Percentiles rank a stretch among this genome's conserved stretches.
These are phyloP conservation scores for Cyamopsis tetragonoloba DNA, from an alignment of 306 rosid genomes.

Conservation along the genomic window DNA sequence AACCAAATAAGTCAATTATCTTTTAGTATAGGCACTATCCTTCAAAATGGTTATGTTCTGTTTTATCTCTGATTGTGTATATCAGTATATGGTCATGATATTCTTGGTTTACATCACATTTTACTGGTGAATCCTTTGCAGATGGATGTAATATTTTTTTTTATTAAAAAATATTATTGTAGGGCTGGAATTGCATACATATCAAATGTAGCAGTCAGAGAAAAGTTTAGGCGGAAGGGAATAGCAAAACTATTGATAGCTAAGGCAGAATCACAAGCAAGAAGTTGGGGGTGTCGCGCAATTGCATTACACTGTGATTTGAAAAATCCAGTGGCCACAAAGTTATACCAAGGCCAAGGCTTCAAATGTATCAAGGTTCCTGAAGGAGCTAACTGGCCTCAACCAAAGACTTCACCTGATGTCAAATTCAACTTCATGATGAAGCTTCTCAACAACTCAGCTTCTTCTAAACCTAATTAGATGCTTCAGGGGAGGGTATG, in stretches of 20 bases:
- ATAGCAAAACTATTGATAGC: constrained; percentile 74
- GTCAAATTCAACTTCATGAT: constrained; percentile 81
- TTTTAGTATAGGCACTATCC: no score
- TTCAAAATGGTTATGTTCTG: not conserved
- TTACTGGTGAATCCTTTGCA: constrained; percentile 3
- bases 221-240: constrained; percentile 74
- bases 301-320: constrained; percentile 88
- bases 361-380: constrained; percentile 80
- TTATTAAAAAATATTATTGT: not conserved
- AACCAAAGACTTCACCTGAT: constrained; percentile 89
- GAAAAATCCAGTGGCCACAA: constrained; percentile 70
- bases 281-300: constrained; percentile 88
- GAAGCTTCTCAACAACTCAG: constrained; percentile 70
- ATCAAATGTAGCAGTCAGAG: constrained; percentile 95
- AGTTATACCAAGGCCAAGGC: constrained; percentile 78
- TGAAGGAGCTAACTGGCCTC: constrained; percentile 94
- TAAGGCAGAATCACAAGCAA: constrained; percentile 86
- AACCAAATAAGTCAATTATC: no score
- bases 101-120: not conserved
- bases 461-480: constrained; percentile 34
- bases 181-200: constrained; percentile 97
- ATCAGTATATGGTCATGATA: not conserved
- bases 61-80: no score
- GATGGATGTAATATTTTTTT: not conserved
- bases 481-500: constrained; percentile 17